phyloP scores from a whole-genome alignment of 768 basidiomycete genomes.

The Boletus edulis region DNA sequence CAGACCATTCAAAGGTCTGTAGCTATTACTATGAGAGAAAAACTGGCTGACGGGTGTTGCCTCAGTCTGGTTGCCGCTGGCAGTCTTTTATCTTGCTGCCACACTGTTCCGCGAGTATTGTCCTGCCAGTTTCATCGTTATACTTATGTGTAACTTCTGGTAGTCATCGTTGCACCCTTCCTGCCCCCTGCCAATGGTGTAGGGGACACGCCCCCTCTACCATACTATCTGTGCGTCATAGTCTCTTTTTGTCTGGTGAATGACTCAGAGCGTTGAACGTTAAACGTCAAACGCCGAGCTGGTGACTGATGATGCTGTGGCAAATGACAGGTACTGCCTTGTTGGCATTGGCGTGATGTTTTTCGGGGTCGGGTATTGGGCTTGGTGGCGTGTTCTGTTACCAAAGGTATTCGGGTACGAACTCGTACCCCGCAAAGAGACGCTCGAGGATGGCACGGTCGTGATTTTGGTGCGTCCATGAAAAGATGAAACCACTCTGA shows the following conservation, averaged over 20 bases:
- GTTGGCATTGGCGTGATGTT: constrained; percentile 50
- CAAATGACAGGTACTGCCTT: constrained; percentile 43
- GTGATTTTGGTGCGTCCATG: constrained; percentile 44
- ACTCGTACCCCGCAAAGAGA: constrained; percentile 48
- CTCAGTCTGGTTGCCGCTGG: constrained; percentile 54
- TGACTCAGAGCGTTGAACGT: constrained; percentile 38
- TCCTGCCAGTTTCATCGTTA: not conserved
- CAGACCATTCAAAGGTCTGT: constrained; percentile 53
- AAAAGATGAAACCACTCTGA: too few species aligned
- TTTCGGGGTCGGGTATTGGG: constrained; percentile 52
- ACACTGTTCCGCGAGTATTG: constrained; percentile 46
- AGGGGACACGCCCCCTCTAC: constrained; percentile 59
- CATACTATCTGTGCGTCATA: constrained; percentile 47
- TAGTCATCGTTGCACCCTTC: constrained; percentile 59
- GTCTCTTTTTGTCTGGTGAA: not conserved
- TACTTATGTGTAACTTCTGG: not conserved
- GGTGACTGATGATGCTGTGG: not conserved
- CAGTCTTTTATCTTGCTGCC: constrained; percentile 52
- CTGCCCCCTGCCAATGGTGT: constrained; percentile 49
- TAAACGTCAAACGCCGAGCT: too few species aligned
- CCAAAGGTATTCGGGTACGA: constrained; percentile 49
- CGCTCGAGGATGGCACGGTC: constrained; percentile 50
- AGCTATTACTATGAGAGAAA: not conserved
- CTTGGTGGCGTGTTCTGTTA: constrained; percentile 48
- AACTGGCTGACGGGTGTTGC: constrained; percentile 1